These are phyloP conservation scores for Alternaria hordeiaustralica DNA, from an alignment of 2,329 filamentous ascomycete genomes.

Conservation along the genomic window DNA sequence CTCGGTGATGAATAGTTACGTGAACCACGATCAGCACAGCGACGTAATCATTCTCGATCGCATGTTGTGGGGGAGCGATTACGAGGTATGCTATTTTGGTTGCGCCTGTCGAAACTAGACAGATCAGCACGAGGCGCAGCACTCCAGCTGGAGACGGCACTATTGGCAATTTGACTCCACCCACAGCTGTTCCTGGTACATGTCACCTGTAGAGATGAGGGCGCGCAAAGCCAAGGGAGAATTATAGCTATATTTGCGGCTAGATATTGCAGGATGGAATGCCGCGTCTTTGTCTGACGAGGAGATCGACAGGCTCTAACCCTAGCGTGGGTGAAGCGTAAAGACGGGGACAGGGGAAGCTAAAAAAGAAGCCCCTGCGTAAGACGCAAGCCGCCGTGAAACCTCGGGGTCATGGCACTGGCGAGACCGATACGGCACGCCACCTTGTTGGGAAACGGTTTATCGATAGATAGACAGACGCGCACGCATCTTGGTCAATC, in stretches of 20 bases:
- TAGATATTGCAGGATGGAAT: neutral
- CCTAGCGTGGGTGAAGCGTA: conserved; percentile 2
- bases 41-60: neutral
- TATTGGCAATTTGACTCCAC: neutral
- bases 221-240: neutral
- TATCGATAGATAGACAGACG: conserved; percentile 3
- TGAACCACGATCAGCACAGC: neutral
- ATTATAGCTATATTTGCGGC: neutral
- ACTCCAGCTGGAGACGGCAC: neutral
- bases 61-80: conserved; percentile 10
- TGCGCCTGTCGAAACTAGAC: neutral
- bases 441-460: conserved; percentile 5
- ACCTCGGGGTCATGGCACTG: conserved; percentile 1
- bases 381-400: conserved; percentile 9
- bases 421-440: conserved; percentile 1
- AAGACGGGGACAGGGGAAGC: neutral
- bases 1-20: neutral
- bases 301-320: conserved; percentile 5
- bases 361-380: conserved; percentile 1
- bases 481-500: neutral
- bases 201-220: neutral
- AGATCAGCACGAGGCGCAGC: conserved; percentile 2
- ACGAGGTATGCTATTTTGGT: conserved; percentile 14
- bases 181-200: neutral
- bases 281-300: conserved; percentile 4